Base-by-base conservation (phyloP, 192 early-diverging fungal genomes). In the Coemansia sp. region DNA sequence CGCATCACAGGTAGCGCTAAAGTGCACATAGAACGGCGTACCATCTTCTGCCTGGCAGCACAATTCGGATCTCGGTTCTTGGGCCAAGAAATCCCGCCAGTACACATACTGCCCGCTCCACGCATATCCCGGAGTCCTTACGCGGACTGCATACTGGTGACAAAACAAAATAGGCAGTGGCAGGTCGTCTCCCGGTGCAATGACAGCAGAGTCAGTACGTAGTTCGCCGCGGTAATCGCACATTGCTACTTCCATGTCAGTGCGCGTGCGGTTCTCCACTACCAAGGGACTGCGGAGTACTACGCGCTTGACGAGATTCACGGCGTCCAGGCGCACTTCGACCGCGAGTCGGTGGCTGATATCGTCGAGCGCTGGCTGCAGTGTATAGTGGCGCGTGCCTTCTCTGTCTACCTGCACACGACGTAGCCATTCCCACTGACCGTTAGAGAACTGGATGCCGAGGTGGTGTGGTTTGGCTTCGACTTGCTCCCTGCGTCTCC, bases 371-470 rank as follows among this genome's bases (percentile, higher is more conserved):
- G 91, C 87, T 0, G 97, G 97, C 51, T 93, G 86, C 64, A 99
- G 76, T 22, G 91, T 76, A 71, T 97, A 96, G 40, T 93, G 75
- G 61, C 88, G 88, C 34, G 88, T 86, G 7, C 94, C 94, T 79
- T 98, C 97, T 24, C 92, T 85, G 76, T 99, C 98, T 2, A 99
- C 93, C 60, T 90, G 79, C 47, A 98, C 89, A 11, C 90, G 90
- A 62, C 94, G 96, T 44, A 98, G 83, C 70, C 92, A 94, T 78
- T 99, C 96, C 96, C 96, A 97, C 65, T 86, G 79, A 3, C 91
- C 88, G 20, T 93, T 92, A 60, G 93, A 82, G 61, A 97, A 88
- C 79, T 96, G 95, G 15, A 97, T 72, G 31, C 91, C 94, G 13
- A 98, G 72, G 66, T 89, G 88, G 66, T 98, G 97, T 65, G 90